phyloP scores from a whole-genome alignment of 768 basidiomycete species.

The Leccinum ochraceum region DNA sequence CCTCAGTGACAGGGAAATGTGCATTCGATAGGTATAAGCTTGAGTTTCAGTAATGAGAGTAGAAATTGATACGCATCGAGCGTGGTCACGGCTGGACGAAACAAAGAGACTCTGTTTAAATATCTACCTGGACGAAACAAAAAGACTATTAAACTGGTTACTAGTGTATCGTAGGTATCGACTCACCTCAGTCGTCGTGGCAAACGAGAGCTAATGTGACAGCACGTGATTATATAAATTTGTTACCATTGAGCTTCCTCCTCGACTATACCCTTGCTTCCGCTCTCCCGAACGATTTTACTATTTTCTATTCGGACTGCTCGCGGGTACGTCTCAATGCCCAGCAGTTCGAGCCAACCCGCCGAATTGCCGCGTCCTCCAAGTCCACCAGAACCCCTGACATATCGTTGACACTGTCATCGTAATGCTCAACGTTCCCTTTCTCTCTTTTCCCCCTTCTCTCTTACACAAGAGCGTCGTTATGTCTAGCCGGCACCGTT shows the following conservation, averaged over 20 bases:
- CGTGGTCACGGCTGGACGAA: no score
- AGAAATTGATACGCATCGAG: no score
- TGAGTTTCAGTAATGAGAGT: no score
- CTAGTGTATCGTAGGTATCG: no score
- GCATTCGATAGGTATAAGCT: no score
- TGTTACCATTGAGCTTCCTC: background rate
- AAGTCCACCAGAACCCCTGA: constrained; percentile 10
- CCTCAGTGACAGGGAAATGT: no score
- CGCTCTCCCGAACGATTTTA: constrained; percentile 16
- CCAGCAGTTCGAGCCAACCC: background rate
- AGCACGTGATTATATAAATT: no score
- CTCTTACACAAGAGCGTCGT: constrained; percentile 42
- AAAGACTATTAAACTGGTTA: no score
- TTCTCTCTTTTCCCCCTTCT: background rate
- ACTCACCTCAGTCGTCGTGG: no score
- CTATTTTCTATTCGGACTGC: constrained; percentile 7
- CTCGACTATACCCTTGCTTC: constrained; percentile 4
- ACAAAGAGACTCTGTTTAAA: no score
- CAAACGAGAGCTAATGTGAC: no score
- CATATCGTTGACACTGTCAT: background rate
- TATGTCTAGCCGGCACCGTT: constrained; percentile 71
- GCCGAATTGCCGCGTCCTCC: constrained; percentile 3
- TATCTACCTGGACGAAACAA: no score
- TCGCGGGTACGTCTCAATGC: constrained; percentile 19
- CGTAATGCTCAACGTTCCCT: background rate